A percentile compares a stretch with the other conserved stretches of the same genome.
These are phyloP conservation scores for Stevia rebaudiana DNA, from an alignment of 140 eudicot species.

Conservation along the genomic window DNA sequence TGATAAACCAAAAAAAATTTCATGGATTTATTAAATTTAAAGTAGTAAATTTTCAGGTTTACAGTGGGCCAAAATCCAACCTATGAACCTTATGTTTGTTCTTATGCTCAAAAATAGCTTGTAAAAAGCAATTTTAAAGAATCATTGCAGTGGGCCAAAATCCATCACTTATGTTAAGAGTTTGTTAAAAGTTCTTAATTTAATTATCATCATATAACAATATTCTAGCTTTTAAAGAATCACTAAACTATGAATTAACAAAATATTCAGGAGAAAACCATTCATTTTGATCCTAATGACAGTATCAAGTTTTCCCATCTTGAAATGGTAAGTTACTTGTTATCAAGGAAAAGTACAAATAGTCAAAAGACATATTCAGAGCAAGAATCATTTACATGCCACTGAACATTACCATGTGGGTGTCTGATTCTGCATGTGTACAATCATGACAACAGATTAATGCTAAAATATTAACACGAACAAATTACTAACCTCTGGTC, in stretches of 20 bases:
- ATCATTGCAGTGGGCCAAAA: too few species aligned
- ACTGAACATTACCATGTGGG: conserved; percentile 32
- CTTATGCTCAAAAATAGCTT: too few species aligned
- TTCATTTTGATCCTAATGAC: conserved; percentile 13
- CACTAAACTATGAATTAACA: not conserved
- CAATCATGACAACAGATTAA: conserved; percentile 31
- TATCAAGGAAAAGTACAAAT: conserved; percentile 30
- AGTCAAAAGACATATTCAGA: conserved; percentile 25
- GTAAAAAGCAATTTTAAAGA: too few species aligned
- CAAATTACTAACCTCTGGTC: conserved; percentile 60
- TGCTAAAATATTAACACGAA: conserved; percentile 16
- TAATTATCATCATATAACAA: not conserved
- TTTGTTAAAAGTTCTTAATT: too few species aligned
- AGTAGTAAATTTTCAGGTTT: not conserved
- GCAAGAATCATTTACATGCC: conserved; percentile 30
- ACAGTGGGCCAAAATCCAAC: not conserved
- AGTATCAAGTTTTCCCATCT: conserved; percentile 14
- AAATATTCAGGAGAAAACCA: not conserved
- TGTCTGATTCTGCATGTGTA: conserved; percentile 35
- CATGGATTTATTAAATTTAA: not conserved
- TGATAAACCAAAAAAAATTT: not conserved
- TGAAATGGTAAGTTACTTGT: conserved; percentile 16
- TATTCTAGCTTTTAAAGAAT: not conserved
- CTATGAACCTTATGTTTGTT: not conserved
- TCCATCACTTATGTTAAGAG: too few species aligned